Evolutionary conservation across 2,329 filamentous ascomycete species (phyloP).

Genomic region (Microdochium paspali): DNA sequence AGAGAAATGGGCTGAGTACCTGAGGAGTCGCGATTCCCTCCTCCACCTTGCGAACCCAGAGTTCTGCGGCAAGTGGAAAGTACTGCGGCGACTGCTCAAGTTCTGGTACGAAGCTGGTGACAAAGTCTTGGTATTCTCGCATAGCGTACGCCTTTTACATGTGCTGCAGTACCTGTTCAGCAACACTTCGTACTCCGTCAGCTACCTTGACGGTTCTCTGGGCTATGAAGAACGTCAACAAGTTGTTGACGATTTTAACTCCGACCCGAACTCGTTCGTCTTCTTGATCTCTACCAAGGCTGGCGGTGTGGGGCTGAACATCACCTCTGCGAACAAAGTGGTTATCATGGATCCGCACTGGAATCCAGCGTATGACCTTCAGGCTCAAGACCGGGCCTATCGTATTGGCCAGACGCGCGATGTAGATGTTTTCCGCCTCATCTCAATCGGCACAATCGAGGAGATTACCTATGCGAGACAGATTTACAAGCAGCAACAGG

Average conservation of each 20-base stretch:
- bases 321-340: constrained; percentile 95
- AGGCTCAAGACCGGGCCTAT: constrained; percentile 93
- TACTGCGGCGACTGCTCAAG: constrained; percentile 74
- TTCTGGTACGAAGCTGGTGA: constrained; percentile 88
- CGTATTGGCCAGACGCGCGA: constrained; percentile 88
- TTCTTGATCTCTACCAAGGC: constrained; percentile 93
- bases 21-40: constrained; percentile 67
- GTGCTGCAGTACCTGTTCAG: constrained; percentile 82
- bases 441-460: constrained; percentile 87
- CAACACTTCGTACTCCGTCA: constrained; percentile 82
- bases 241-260: constrained; percentile 85
- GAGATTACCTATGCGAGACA: constrained; percentile 96
- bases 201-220: constrained; percentile 81
- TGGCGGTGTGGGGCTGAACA: constrained; percentile 89
- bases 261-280: constrained; percentile 78
- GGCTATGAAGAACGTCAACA: constrained; percentile 73
- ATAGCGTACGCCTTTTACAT: constrained; percentile 75
- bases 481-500: constrained; percentile 98
- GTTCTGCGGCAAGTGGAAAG: constrained; percentile 95
- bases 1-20: constrained; percentile 63
- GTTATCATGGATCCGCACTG: constrained; percentile 96
- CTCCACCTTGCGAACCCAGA: constrained; percentile 75
- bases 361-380: constrained; percentile 91
- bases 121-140: constrained; percentile 92
- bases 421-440: constrained; percentile 88